These are phyloP conservation scores for Coniferiporia weirii DNA, from an alignment of 1,284 basidiomycete genomes.

Conservation along the genomic window DNA sequence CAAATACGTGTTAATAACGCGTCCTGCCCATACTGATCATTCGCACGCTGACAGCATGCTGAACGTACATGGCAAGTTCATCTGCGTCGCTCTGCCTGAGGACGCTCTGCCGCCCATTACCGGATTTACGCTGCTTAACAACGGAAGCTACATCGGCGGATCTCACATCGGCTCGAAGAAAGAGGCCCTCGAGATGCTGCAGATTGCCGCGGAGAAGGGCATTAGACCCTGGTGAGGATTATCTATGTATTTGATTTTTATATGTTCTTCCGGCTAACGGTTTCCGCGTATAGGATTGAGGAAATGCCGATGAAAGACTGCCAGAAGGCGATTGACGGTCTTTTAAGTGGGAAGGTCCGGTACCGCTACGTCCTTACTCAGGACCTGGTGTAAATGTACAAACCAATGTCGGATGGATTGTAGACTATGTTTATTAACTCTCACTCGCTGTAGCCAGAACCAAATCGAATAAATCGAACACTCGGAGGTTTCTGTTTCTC, in stretches of 20 bases:
- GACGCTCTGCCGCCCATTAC: not conserved
- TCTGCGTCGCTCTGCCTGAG: slow-evolving; percentile 14
- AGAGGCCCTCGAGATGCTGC: slow-evolving; percentile 15
- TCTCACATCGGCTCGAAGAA: slow-evolving; percentile 18
- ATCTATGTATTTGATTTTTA: not conserved
- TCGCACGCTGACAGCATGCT: not conserved
- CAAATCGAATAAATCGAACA: no score
- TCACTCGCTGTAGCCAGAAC: no score
- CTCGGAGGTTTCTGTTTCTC: no score
- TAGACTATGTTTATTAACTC: not conserved
- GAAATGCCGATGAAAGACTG: slow-evolving; percentile 56
- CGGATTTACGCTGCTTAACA: not conserved
- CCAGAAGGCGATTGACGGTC: slow-evolving; percentile 46
- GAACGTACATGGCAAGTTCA: slow-evolving; percentile 13
- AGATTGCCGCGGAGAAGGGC: slow-evolving; percentile 33
- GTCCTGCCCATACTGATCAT: no score
- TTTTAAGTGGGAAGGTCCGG: slow-evolving; percentile 47
- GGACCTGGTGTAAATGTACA: slow-evolving; percentile 23
- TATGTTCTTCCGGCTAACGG: not conserved
- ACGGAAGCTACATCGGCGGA: slow-evolving; percentile 13
- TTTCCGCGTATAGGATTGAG: slow-evolving; percentile 30
- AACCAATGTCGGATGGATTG: not conserved
- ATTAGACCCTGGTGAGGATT: slow-evolving; percentile 29
- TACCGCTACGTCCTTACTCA: slow-evolving; percentile 48
- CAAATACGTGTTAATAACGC: no score